Conservation (phyloP, 495 filamentous ascomycete genomes). For the Ramalina intermedia region DNA sequence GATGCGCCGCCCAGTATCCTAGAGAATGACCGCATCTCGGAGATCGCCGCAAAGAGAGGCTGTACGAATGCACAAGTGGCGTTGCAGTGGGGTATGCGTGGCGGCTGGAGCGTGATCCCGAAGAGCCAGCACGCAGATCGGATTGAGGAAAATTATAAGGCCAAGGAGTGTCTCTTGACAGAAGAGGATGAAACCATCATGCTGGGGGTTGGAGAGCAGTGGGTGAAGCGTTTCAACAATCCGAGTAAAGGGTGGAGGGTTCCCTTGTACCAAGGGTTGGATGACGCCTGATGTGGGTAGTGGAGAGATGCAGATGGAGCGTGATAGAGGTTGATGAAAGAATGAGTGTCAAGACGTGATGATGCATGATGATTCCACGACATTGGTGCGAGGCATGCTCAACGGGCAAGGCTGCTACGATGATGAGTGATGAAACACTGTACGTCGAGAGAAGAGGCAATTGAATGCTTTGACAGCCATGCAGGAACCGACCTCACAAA, state of each 20-base stretch:
- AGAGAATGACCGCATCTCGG: slow-evolving; percentile 16
- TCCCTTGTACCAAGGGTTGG: slow-evolving; percentile 21
- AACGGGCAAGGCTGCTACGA: no score
- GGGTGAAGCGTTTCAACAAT: slow-evolving; percentile 22
- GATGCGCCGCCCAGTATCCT: slow-evolving; percentile 20
- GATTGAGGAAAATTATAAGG: slow-evolving; percentile 36
- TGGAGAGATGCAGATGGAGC: no score
- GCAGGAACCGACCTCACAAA: no score
- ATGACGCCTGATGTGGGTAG: slow-evolving; percentile 10
- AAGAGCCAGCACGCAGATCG: slow-evolving; percentile 35
- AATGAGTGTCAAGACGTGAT: no score
- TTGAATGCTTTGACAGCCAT: no score
- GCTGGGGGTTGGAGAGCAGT: slow-evolving; percentile 16
- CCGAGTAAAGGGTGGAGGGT: slow-evolving; percentile 21
- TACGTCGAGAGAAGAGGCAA: no score
- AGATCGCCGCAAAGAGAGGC: slow-evolving; percentile 29
- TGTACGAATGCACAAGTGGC: slow-evolving; percentile 35
- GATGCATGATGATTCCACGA: no score
- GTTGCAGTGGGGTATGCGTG: slow-evolving; percentile 35
- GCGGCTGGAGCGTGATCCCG: slow-evolving; percentile 39
- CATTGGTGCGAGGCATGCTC: no score
- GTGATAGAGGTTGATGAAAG: no score
- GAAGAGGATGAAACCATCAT: slow-evolving; percentile 16
- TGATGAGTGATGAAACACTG: no score
- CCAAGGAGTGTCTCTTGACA: slow-evolving; percentile 12